Base-by-base conservation (phyloP, 257 asterid genomes). In the Capsicum chinense region DNA sequence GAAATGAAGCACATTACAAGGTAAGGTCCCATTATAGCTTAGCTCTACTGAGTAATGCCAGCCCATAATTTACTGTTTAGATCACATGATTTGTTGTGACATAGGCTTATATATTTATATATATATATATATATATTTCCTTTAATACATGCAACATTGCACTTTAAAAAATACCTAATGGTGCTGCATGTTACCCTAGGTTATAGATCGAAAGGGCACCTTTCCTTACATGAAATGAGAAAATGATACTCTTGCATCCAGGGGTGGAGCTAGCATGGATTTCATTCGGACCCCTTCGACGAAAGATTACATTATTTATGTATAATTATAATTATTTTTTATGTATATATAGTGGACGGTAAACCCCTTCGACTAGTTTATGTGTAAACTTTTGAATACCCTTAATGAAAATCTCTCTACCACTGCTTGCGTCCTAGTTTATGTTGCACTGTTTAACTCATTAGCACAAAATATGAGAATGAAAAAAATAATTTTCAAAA, bases 101-200 rank as follows among this genome's bases (percentile, higher is more conserved):
- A 7, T 52, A 54, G 33, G 16, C 48, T 76, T 76, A 76, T 21
- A 21, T 21, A 21, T 21, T 0, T 21, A 26, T 26, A 26, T 26
- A 26, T 6, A 19, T 74, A 19, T 69, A 39, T 15, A 4, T 71
- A 26, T 26, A 26, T 26, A 26, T 44, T n/a, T 0, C 14, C 5
- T 19, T 7, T 16, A 69, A 47, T 76, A 52, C 26, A 54, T 26
- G 64, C 4, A n/a, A 7, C 48, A 52, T 26, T 54, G 19, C 81
- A 76, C 81, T 52, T 52, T 52, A 78, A 39, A 39, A 39, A 52
- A 47, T 14, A 52, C 48, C 50, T 54, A 52, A 14, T 19, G 19
- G 14, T 33, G 48, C 26, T 76, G 81, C 81, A 78, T 54, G 81
- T 78, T 78, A 78, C 81, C 64, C 64, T 78, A 78, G 44, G 64